These are phyloP conservation scores for Pelargonium fulgidum DNA, from an alignment of 441 rosid species.

Conservation along the genomic window DNA sequence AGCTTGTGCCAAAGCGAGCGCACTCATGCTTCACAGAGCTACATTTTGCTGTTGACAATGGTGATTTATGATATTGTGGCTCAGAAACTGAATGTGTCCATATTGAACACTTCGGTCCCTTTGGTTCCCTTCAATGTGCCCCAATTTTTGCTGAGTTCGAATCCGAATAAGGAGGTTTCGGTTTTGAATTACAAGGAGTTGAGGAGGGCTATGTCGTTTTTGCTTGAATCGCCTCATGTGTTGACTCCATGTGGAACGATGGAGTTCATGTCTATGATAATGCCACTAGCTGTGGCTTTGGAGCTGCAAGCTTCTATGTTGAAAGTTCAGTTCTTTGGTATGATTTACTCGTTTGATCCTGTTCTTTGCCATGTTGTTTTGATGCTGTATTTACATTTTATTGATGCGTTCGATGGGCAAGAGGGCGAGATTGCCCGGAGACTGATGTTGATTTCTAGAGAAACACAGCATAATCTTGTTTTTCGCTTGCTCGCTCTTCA, in stretches of 20 bases:
- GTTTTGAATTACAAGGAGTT: constrained; percentile 71
- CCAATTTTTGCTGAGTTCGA: constrained; percentile 28
- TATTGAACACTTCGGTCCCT: constrained; percentile 66
- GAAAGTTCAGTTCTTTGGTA: constrained; percentile 80
- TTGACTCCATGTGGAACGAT: constrained; percentile 75
- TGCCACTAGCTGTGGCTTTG: constrained; percentile 62
- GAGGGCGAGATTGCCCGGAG: constrained; percentile 63
- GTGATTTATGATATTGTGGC: constrained; percentile 52
- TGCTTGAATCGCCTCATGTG: constrained; percentile 71
- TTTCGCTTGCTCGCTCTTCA: constrained; percentile 76
- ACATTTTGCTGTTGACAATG: constrained; percentile 55
- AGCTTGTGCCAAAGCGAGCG: constrained; percentile 80
- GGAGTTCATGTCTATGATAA: constrained; percentile 72
- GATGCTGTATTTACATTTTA: constrained; percentile 47
- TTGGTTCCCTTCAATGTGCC: constrained; percentile 77
- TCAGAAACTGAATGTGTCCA: constrained; percentile 46
- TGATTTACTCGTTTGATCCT: constrained; percentile 79
- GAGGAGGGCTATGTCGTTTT: constrained; percentile 72
- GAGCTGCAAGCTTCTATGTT: constrained; percentile 87
- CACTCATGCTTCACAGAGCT: constrained; percentile 77
- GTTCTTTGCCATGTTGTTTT: constrained; percentile 64
- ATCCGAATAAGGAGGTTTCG: constrained; percentile 24
- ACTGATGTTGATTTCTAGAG: constrained; percentile 60
- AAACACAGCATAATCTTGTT: constrained; percentile 57
- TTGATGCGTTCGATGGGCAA: constrained; percentile 68